These are phyloP conservation scores for Trichoderma simmonsii DNA, from an alignment of 2,329 filamentous ascomycete genomes.

Conservation along the genomic window DNA sequence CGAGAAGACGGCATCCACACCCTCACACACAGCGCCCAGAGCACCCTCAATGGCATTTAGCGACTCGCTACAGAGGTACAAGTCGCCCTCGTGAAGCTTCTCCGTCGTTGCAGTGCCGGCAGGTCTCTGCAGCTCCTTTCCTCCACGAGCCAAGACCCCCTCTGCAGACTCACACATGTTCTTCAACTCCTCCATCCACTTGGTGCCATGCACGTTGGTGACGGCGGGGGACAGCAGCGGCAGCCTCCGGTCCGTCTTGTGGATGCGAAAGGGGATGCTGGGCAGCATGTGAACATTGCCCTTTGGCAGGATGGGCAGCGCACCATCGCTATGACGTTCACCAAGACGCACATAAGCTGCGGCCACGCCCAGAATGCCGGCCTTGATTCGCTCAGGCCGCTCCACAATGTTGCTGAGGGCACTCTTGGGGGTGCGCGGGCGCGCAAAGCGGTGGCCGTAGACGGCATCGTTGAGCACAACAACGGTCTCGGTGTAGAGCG, in stretches of 20 bases:
- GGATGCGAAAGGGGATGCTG: slow-evolving; percentile 75
- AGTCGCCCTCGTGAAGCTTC: slow-evolving; percentile 79
- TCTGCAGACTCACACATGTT: slow-evolving; percentile 80
- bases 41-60: slow-evolving; percentile 85
- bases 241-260: slow-evolving; percentile 71
- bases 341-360: slow-evolving; percentile 89
- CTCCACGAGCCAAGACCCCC: slow-evolving; percentile 69
- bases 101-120: slow-evolving; percentile 45
- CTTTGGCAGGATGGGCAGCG: slow-evolving; percentile 63
- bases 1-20: slow-evolving; percentile 78
- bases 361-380: slow-evolving; percentile 76
- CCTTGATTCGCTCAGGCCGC: slow-evolving; percentile 84
- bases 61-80: slow-evolving; percentile 87
- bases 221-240: slow-evolving; percentile 72
- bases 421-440: slow-evolving; percentile 71
- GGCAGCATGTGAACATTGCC: slow-evolving; percentile 53
- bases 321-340: slow-evolving; percentile 70
- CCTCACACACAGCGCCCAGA: slow-evolving; percentile 88
- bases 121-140: slow-evolving; percentile 73
- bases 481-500: slow-evolving; percentile 58
- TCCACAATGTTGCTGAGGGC: slow-evolving; percentile 83
- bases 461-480: slow-evolving; percentile 91
- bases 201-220: slow-evolving; percentile 83
- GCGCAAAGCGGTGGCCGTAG: slow-evolving; percentile 88
- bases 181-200: slow-evolving; percentile 92